Evolutionary conservation across 306 rosid genomes (phyloP).

Genomic region (Malus sieversii): DNA sequence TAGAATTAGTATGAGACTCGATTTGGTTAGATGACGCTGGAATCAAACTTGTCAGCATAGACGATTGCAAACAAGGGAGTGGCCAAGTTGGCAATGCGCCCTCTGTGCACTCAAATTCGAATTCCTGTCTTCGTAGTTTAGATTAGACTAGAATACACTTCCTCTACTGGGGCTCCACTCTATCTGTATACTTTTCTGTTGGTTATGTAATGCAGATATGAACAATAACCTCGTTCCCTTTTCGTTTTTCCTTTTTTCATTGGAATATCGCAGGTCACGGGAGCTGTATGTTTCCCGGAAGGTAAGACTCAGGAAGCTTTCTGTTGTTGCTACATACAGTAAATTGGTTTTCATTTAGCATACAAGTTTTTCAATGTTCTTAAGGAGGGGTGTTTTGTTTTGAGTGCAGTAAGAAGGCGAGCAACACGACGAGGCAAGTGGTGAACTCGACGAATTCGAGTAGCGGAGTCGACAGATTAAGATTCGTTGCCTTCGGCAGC

Average conservation of each 20-base stretch:
- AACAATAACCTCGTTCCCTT: slow-evolving; percentile 1
- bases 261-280: slow-evolving; percentile 76
- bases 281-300: slow-evolving; percentile 82
- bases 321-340: background rate
- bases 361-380: background rate
- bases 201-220: background rate
- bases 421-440: slow-evolving; percentile 48
- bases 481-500: slow-evolving; percentile 32
- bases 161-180: slow-evolving; percentile 33
- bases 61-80: too few relatives aligned
- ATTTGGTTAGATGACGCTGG: background rate
- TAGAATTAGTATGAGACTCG: background rate
- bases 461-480: slow-evolving; percentile 46
- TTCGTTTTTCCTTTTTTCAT: background rate
- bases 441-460: slow-evolving; percentile 54
- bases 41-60: too few relatives aligned
- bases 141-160: background rate
- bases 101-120: too few relatives aligned
- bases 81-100: too few relatives aligned
- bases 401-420: slow-evolving; percentile 54
- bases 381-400: slow-evolving; percentile 4
- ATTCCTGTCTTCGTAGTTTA: too few relatives aligned
- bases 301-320: slow-evolving; percentile 33
- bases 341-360: slow-evolving; percentile 5
- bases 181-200: background rate